Base-by-base conservation (phyloP, 371 early-diverging fungal genomes). In the Dentiscutata heterogama region DNA sequence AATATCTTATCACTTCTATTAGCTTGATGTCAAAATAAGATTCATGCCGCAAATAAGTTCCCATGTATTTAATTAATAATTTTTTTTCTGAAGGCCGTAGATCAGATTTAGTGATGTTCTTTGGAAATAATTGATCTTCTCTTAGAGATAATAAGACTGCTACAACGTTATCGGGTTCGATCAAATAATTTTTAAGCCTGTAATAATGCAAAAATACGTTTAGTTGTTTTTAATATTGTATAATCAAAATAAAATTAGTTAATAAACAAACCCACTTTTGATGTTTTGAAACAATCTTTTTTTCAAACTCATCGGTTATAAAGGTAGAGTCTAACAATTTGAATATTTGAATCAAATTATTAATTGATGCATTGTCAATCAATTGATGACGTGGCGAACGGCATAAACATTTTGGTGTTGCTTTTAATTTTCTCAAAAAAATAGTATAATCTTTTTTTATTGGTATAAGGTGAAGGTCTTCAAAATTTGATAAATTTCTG, bases 401-500 rank as follows among this genome's bases (percentile, higher is more conserved):
- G 5, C 51, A 73, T 39, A 73, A 73, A 20, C 14, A 16, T 8
- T 31, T 53, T 31, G 3, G 14, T 16, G 31, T 22, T 51, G 73
- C 51, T 6, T 73, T 73, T 46, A 73, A 16, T 25, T 73, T 51
- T 29, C 73, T 50, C 16, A 73, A 27, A 27, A 29, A 11, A 46
- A 46, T 46, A 46, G 10, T 10, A 46, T 46, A 54, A 51, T 22
- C 25, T 14, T 53, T 22, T 50, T 18, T 73, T 29, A 53, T 73
- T 53, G 73, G 73, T 22, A 73, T 27, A 29, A 73, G 25, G 29
- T 73, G 73, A 51, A 73, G 14, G 22, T 50, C 7, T 8, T 73
- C 54, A 53, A 73, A 73, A 4, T 53, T 14, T 6, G 14, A 18
- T 3, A 73, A 53, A 16, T 73, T 29, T 11, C 25, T 51, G 13